phyloP scores from a whole-genome alignment of 352 stramenopile genomes.

The Saprolegnia diclina region DNA sequence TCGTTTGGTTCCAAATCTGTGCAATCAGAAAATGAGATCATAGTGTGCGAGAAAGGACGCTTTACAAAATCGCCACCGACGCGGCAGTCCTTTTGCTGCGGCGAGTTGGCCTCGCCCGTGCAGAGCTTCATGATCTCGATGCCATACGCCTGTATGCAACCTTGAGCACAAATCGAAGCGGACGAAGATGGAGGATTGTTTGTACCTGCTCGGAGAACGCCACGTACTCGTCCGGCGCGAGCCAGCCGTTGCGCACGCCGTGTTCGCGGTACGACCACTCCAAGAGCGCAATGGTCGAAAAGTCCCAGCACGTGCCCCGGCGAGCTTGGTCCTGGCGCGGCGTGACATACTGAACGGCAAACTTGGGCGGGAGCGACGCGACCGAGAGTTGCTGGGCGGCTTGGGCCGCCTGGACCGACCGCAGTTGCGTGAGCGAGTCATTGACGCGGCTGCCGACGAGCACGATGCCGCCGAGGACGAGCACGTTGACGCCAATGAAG shows the following conservation, averaged over 20 bases:
- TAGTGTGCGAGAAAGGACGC: neutral
- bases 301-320: slow-evolving; percentile 79
- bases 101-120: slow-evolving; percentile 51
- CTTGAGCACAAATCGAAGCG: slow-evolving; percentile 1
- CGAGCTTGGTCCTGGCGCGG: slow-evolving; percentile 66
- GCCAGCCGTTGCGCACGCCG: slow-evolving; percentile 58
- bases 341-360: slow-evolving; percentile 70
- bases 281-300: slow-evolving; percentile 68
- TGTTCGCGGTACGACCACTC: slow-evolving; percentile 74
- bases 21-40: neutral
- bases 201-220: slow-evolving; percentile 68
- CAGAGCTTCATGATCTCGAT: slow-evolving; percentile 69
- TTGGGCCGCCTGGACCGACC: neutral
- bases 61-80: slow-evolving; percentile 56
- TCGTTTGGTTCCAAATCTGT: slow-evolving; percentile 78
- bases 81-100: slow-evolving; percentile 60
- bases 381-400: neutral
- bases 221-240: slow-evolving; percentile 62
- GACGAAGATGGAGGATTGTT: no score
- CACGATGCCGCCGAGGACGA: slow-evolving; percentile 5
- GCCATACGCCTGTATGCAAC: slow-evolving; percentile 47
- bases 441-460: neutral
- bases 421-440: neutral
- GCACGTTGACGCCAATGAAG: neutral
- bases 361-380: slow-evolving; percentile 56